Base-by-base conservation (phyloP, 2,329 filamentous ascomycete species). In the Harringtonia aguacate region DNA sequence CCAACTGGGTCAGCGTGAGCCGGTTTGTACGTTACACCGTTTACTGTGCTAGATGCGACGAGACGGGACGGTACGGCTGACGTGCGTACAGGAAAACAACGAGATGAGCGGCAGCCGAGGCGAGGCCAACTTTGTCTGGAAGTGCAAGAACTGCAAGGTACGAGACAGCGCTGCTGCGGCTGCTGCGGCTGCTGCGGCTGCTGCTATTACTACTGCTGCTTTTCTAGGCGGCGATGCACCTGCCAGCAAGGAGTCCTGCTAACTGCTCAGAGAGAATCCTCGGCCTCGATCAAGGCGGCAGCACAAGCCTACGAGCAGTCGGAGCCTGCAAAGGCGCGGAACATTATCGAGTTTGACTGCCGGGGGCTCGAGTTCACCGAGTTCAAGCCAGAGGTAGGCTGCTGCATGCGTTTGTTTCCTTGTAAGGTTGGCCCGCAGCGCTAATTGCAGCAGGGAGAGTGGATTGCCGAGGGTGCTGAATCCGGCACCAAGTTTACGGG, bases 71-170 rank as follows among this genome's bases (percentile, higher is more conserved):
- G n/a, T n/a, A n/a, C 10, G 6, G 21, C 22, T 41, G 31, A 37
- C 20, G 2, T 22, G 13, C 2, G 12, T 40, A 3, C 18, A 95
- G 87, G 90, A 97, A 60, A 75, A 72, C 57, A 89, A 94, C 59
- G 88, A 95, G 52, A 80, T 95, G 62, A 92, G 86, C 51, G 89
- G 89, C 30, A 95, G 89, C 62, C 78, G 87, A 57, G 92, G 92
- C 52, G 89, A 97, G 64, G 92, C 92, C 48, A 97, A 97, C 64
- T 98, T 98, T 64, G 92, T 98, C n/a, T 98, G 92, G 90, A 89
- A 81, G 63, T 98, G 92, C 75, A 95, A 94, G 66, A 90, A 92
- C 60, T 98, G 92, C 80, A 94, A 92, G 77, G 88, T 92, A 43
- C 1, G 13, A n/a, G n/a, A n/a, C n/a, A n/a, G n/a, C n/a, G n/a